phyloP scores from a whole-genome alignment of 2,329 filamentous ascomycete genomes.

The Aspergillus candidus region DNA sequence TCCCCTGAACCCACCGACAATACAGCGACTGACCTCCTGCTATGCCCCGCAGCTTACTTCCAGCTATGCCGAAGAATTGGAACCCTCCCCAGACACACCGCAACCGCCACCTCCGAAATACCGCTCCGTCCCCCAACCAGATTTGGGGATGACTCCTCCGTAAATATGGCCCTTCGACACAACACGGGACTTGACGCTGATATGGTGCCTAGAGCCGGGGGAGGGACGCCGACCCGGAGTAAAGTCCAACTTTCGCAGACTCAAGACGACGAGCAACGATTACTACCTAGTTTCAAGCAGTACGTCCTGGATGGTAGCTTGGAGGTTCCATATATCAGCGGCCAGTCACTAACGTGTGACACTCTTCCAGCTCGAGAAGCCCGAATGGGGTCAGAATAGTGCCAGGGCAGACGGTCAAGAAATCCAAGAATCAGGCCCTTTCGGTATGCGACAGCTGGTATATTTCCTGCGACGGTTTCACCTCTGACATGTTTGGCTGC shows the following conservation, averaged over 20 bases:
- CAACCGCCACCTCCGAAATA: constrained; percentile 16
- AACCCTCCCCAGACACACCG: constrained; percentile 3
- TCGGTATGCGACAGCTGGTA: constrained; percentile 9
- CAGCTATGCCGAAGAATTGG: constrained; percentile 16
- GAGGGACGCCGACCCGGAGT: constrained; percentile 8
- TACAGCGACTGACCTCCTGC: neutral
- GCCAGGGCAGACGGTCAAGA: constrained; percentile 21
- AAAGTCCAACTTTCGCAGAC: constrained; percentile 6
- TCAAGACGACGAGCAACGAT: constrained; percentile 17
- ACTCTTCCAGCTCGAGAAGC: constrained; percentile 8
- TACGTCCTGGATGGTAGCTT: constrained; percentile 7
- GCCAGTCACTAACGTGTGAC: neutral
- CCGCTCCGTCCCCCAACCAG: constrained; percentile 12
- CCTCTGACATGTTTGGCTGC: neutral
- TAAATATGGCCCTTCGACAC: constrained; percentile 13
- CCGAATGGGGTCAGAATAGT: constrained; percentile 22
- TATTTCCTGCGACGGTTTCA: no score
- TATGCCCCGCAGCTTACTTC: constrained; percentile 4
- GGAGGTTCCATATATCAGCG: neutral
- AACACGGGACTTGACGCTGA: constrained; percentile 9
- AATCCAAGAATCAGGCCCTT: constrained; percentile 11
- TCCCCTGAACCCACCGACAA: neutral
- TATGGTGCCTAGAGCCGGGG: constrained; percentile 10
- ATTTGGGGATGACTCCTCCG: constrained; percentile 19
- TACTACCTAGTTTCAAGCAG: constrained; percentile 15